Base-by-base conservation (phyloP, 306 rosid species). In the Mimosa pudica region DNA sequence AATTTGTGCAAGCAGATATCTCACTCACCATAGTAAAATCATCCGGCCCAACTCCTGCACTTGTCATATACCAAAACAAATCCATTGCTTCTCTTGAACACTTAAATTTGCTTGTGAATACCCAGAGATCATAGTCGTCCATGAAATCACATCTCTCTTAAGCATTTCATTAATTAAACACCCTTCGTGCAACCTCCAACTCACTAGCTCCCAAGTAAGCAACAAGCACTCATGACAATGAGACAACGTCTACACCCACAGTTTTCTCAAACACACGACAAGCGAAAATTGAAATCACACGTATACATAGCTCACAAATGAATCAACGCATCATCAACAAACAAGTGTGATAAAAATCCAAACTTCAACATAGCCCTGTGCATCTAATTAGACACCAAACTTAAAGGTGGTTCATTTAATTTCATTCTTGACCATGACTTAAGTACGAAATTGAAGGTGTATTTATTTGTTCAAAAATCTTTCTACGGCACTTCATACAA, bases 91-190 rank as follows among this genome's bases (percentile, higher is more conserved):
- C 91, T 20, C 78, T 81, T 0, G 91, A 82, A 42, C 13, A 73
- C 76, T 74, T 24, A 0, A 24, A 24, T 24, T 85, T 0, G 84
- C 89, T 41, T 17, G 79, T 0, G 89, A 82, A 80, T 82, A 87
- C n/a, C 84, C 94, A 0, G 92, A 86, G 33, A 90, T 80, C 88
- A 90, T 85, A 11, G 78, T 62, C 0, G 94, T 88, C 92, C 94
- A 88, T 0, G 89, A 79, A 82, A 90, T 85, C 16, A 90, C 87
- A 60, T 90, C 94, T 78, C 87, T 88, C n/a, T 81, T 84, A 11
- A 92, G 92, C 92, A 90, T 90, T 77, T 75, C 85, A 80, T 88
- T 90, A 42, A 80, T 88, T 90, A 42, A 88, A 88, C 52, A 86
- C 73, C 58, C 76, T 70, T 7, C 79, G 70, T 0, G 89, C 92